These are phyloP conservation scores for Berberis vulgaris DNA, from an alignment of 164 flowering plant species.

Conservation along the genomic window DNA sequence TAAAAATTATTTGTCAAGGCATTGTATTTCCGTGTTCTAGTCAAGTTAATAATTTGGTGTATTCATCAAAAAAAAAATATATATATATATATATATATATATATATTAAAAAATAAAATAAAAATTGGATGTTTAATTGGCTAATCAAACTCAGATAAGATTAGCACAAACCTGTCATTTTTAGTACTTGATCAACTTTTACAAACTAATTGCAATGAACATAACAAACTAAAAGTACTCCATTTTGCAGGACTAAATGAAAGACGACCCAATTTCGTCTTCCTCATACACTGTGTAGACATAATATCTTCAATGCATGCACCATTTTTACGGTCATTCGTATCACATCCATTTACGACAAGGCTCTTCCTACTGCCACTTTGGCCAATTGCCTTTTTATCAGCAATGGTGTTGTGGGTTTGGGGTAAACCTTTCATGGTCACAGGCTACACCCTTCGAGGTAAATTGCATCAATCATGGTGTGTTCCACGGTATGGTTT, in stretches of 20 bases:
- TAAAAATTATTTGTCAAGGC: too few species aligned
- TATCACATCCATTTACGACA: constrained; percentile 42
- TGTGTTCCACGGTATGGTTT: constrained; percentile 78
- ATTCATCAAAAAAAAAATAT: too few species aligned
- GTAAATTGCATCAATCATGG: constrained; percentile 69
- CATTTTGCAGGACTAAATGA: constrained; percentile 31
- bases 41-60: too few species aligned
- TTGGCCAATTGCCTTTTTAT: constrained; percentile 43
- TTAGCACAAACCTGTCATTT: too few species aligned
- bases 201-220: too few species aligned
- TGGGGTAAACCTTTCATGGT: constrained; percentile 46
- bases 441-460: constrained; percentile 49
- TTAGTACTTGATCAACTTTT: too few species aligned
- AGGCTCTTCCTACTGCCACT: constrained; percentile 44
- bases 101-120: too few species aligned
- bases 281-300: constrained; percentile 78
- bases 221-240: too few species aligned
- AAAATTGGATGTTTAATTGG: too few species aligned
- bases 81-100: too few species aligned
- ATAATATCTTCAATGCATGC: constrained; percentile 50
- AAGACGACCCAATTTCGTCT: constrained; percentile 72
- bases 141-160: too few species aligned
- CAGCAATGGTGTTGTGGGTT: constrained; percentile 60
- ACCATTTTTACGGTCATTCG: constrained; percentile 50
- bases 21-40: too few species aligned